Base-by-base conservation (phyloP, 129 eudicot genomes). In the Flaveria linearis region DNA sequence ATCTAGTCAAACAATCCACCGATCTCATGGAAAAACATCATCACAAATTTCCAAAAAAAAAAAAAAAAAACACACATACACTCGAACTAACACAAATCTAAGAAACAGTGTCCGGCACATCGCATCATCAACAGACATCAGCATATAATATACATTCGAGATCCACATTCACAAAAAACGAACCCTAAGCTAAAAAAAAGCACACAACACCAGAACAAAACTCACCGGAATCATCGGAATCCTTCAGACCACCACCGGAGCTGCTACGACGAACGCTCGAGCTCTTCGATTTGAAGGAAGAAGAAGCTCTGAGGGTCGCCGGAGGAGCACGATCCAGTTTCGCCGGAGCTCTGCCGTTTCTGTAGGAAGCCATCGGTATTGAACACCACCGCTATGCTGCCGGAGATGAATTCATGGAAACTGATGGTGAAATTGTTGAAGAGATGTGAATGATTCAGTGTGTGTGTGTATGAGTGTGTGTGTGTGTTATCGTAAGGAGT, bases 211-310 rank as follows among this genome's bases (percentile, higher is more conserved):
- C 1, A 5, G 26, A n/a, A 72, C 8, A 13, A 28, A 84, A 77
- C 87, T 81, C 52, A 93, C 98, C 98, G 50, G 88, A 84, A 51
- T 80, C 88, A 22, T 81, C 81, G 61, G 60, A 72, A 73, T 80
- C 68, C 69, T 47, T 62, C 23, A 14, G 18, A 12, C 46, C 75
- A 49, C 82, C 68, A 33, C 77, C 70, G 52, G 91, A 68, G 63
- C 78, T 80, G 64, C 96, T 84, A 18, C 97, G 98, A 60, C 98
- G 98, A 14, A 79, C 88, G 68, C 79, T 87, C 66, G 85, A 74
- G 55, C 20, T 74, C 82, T 74, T 84, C 26, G 96, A 87, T 83
- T 93, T 90, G 36, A 87, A 88, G 4, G 96, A 92, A 69, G 84
- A 71, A 33, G 95, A 78, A 11, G 90, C 73, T 60, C 96, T 84